phyloP scores from a whole-genome alignment of 148 eudicot species.

The Persicaria tinctoria region DNA sequence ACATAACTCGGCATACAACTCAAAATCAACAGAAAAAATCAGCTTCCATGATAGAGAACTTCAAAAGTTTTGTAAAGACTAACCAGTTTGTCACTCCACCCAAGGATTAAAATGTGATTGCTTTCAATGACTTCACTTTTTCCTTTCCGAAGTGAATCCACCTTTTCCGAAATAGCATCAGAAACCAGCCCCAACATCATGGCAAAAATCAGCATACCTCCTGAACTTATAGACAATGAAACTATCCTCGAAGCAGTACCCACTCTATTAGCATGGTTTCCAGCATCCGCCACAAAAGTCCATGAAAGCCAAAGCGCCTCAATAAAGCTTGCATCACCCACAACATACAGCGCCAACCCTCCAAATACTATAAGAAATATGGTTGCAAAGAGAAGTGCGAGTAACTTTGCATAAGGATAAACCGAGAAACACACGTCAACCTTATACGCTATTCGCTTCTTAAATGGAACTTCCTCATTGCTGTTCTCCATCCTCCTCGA shows the following conservation, averaged over 20 bases:
- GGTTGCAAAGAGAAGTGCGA: slow-evolving; percentile 84
- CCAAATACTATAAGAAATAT: slow-evolving; percentile 86
- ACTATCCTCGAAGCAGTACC: slow-evolving; percentile 84
- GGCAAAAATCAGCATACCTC: slow-evolving; percentile 96
- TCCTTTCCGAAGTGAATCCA: slow-evolving; percentile 90
- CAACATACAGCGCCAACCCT: slow-evolving; percentile 81
- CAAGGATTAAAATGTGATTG: slow-evolving; percentile 82
- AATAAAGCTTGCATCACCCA: slow-evolving; percentile 61
- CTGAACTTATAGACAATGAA: slow-evolving; percentile 75
- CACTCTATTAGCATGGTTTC: slow-evolving; percentile 90
- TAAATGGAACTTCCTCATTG: slow-evolving; percentile 77
- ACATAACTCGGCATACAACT: neutral
- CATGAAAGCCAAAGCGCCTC: slow-evolving; percentile 96
- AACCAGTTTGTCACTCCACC: slow-evolving; percentile 98
- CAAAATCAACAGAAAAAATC: neutral
- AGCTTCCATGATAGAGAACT: neutral
- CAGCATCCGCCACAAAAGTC: slow-evolving; percentile 95
- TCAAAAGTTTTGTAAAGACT: slow-evolving; percentile 1
- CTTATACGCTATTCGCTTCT: slow-evolving; percentile 75
- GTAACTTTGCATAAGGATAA: slow-evolving; percentile 90
- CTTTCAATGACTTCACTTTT: slow-evolving; percentile 95
- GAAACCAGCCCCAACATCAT: slow-evolving; percentile 98
- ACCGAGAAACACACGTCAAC: slow-evolving; percentile 91
- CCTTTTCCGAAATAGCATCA: slow-evolving; percentile 94
- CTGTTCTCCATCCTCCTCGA: slow-evolving; percentile 34